phyloP scores from a whole-genome alignment of 2,329 filamentous ascomycete genomes.

The Pleurostoma richardsiae region DNA sequence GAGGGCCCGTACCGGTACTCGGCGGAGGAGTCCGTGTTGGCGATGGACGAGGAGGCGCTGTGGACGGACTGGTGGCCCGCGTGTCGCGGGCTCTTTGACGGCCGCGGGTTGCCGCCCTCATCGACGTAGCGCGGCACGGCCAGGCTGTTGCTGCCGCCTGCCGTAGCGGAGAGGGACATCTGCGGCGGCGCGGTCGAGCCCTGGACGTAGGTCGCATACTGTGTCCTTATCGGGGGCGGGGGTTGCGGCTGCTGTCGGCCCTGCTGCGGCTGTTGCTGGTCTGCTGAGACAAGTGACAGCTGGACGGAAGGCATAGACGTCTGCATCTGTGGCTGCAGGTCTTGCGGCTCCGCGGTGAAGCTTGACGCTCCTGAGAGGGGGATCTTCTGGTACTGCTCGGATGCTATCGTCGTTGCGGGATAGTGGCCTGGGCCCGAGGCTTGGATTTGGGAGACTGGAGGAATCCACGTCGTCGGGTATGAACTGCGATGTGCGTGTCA shows the following conservation, averaged over 20 bases:
- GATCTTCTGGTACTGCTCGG: conserved; percentile 49
- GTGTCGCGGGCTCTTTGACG: conserved; percentile 52
- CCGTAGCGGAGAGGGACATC: conserved; percentile 36
- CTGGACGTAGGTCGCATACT: conserved; percentile 48
- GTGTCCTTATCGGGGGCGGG: conserved; percentile 40
- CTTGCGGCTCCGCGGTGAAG: conserved; percentile 47
- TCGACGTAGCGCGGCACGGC: conserved; percentile 55
- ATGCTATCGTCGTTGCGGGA: conserved; percentile 43
- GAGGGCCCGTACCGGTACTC: conserved; percentile 54
- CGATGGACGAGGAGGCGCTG: conserved; percentile 37
- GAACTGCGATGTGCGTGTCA: conserved; percentile 37
- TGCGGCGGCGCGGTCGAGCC: conserved; percentile 45
- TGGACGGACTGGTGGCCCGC: conserved; percentile 49
- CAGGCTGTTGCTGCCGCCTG: conserved; percentile 33
- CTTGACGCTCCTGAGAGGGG: conserved; percentile 41
- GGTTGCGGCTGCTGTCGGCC: conserved; percentile 1
- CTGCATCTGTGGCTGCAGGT: conserved; percentile 46
- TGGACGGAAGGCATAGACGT: conserved; percentile 50
- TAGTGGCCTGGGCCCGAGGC: conserved; percentile 40
- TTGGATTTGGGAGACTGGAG: conserved; percentile 42
- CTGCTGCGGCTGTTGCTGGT: conserved; percentile 31
- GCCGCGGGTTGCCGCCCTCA: conserved; percentile 37
- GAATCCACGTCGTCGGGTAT: conserved; percentile 51
- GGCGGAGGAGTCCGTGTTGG: conserved; percentile 40
- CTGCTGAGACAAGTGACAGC: conserved; percentile 42